Evolutionary conservation across 345 rosid genomes (phyloP).

Genomic region (Nasturtium officinale): DNA sequence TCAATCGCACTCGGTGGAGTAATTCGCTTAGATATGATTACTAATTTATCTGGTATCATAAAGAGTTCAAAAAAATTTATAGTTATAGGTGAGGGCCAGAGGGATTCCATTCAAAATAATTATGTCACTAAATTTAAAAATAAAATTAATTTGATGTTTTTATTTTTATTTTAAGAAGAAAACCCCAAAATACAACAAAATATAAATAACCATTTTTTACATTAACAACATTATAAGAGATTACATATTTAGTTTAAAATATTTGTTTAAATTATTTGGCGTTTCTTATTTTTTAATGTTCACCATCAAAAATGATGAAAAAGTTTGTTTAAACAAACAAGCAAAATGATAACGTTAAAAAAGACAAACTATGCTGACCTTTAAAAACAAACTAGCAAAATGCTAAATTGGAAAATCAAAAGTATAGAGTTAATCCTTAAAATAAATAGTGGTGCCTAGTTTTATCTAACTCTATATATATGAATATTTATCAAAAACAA

Average conservation of each 20-base stretch:
- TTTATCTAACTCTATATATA: neutral
- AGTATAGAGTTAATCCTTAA: neutral
- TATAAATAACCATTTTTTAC: neutral
- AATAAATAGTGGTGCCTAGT: neutral
- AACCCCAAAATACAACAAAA: neutral
- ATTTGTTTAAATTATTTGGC: neutral
- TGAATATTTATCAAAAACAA: neutral
- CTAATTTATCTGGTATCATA: neutral
- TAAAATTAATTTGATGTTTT: neutral
- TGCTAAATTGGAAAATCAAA: neutral
- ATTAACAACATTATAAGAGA: too few species aligned
- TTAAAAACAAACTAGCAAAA: neutral
- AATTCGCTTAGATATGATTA: constrained; percentile 14
- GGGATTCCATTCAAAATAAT: neutral
- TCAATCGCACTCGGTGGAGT: constrained; percentile 34
- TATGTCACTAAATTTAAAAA: neutral
- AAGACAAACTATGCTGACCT: too few species aligned
- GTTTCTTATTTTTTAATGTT: neutral
- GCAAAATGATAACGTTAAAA: neutral
- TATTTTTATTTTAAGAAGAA: neutral
- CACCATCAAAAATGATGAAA: neutral
- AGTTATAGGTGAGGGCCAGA: neutral
- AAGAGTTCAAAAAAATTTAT: neutral
- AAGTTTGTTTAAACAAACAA: neutral
- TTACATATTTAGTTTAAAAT: too few species aligned